Evolutionary conservation across 2,329 filamentous ascomycete species (phyloP).

Genomic region (Alternaria metachromatica): DNA sequence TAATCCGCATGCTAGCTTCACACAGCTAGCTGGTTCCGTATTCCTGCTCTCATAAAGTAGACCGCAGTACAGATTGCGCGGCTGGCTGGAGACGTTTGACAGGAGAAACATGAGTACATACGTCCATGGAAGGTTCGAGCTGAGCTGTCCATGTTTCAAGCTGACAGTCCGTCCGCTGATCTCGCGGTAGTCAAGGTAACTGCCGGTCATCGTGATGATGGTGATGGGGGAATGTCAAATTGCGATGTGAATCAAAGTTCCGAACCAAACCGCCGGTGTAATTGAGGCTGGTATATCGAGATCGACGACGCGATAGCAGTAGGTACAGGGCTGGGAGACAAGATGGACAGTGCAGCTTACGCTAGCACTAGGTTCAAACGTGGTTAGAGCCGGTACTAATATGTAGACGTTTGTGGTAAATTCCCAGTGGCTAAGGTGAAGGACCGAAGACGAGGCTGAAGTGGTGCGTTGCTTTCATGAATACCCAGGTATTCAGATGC

Average conservation of each 20-base stretch:
- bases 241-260: not conserved
- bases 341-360: not conserved
- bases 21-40: not conserved
- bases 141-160: not conserved
- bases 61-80: too few species aligned
- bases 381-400: not conserved
- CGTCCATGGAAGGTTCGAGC: not conserved
- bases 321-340: not conserved
- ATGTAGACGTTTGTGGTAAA: not conserved
- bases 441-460: not conserved
- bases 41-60: too few species aligned
- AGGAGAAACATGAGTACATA: not conserved
- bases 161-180: not conserved
- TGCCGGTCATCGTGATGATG: not conserved
- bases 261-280: not conserved
- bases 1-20: not conserved
- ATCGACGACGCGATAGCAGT: not conserved
- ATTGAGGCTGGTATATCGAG: not conserved
- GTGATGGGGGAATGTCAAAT: too few species aligned
- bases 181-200: not conserved
- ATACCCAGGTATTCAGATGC: not conserved
- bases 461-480: not conserved
- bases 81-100: not conserved
- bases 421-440: not conserved
- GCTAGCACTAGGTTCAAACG: not conserved